Conservation (phyloP, 441 rosid species). For the Erodium moschatum region DNA sequence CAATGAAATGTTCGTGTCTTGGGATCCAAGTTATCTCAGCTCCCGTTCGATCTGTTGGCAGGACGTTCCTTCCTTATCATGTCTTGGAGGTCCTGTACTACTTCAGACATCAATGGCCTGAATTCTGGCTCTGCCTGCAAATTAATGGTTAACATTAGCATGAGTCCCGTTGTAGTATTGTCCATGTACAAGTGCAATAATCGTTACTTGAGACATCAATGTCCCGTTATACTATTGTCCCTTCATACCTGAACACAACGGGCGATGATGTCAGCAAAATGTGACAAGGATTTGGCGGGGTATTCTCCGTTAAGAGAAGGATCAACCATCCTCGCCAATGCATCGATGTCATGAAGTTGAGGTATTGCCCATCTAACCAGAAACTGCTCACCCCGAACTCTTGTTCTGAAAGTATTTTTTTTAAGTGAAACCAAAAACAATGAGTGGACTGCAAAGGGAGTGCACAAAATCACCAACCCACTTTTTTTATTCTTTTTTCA, state of each 20-base stretch:
- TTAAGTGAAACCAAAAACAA: too few relatives aligned
- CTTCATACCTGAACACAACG: slow-evolving; percentile 76
- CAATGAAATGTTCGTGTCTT: slow-evolving; percentile 17
- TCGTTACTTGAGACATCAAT: too few relatives aligned
- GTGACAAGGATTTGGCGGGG: slow-evolving; percentile 77
- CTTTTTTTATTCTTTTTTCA: neutral
- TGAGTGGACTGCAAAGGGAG: neutral
- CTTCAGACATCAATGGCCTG: slow-evolving; percentile 81
- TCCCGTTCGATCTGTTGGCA: slow-evolving; percentile 27
- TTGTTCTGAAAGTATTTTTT: slow-evolving; percentile 32
- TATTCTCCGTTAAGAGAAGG: slow-evolving; percentile 70
- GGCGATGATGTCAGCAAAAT: slow-evolving; percentile 81
- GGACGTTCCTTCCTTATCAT: slow-evolving; percentile 38
- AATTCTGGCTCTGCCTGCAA: slow-evolving; percentile 69
- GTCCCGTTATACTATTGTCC: too few relatives aligned
- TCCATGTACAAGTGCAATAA: too few relatives aligned
- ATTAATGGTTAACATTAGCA: neutral
- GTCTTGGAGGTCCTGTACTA: slow-evolving; percentile 79
- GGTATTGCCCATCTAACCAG: slow-evolving; percentile 86
- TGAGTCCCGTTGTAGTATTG: too few relatives aligned
- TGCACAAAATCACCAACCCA: too few relatives aligned
- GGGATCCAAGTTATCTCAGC: slow-evolving; percentile 24
- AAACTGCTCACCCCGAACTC: slow-evolving; percentile 71
- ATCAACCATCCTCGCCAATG: slow-evolving; percentile 89
- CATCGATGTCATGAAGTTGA: slow-evolving; percentile 25